These are phyloP conservation scores for Pseudevernia furfuracea DNA, from an alignment of 495 filamentous ascomycete species.

Conservation along the genomic window DNA sequence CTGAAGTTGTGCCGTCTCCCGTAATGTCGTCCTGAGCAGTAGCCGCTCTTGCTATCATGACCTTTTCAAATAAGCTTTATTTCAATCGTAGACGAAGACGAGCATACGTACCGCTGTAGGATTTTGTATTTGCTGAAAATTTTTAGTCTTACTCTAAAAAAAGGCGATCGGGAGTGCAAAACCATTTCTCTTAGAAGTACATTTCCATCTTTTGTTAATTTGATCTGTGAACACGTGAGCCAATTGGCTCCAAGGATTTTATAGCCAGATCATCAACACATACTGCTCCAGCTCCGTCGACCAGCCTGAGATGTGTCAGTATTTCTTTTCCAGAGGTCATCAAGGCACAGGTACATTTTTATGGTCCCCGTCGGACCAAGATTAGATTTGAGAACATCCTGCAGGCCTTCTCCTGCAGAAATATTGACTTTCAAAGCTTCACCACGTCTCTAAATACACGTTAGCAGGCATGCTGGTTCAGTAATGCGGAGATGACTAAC, in stretches of 20 bases:
- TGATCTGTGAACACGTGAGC: conserved; percentile 59
- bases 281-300: conserved; percentile 91
- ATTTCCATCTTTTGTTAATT: conserved; percentile 97
- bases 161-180: conserved; percentile 28
- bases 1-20: conserved; percentile 94
- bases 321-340: conserved; percentile 26
- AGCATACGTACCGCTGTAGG: conserved; percentile 63
- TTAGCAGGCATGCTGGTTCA: conserved; percentile 35
- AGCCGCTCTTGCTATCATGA: conserved; percentile 97
- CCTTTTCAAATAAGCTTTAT: conserved; percentile 35
- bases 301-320: conserved; percentile 54
- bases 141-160: conserved; percentile 32
- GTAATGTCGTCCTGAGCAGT: conserved; percentile 98
- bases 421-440: conserved; percentile 97
- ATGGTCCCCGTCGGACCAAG: conserved; percentile 88
- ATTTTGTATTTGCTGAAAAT: conserved; percentile 64
- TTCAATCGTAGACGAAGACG: conserved; percentile 25
- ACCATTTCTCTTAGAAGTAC: conserved; percentile 96
- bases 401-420: conserved; percentile 85
- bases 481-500: conserved; percentile 45
- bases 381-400: conserved; percentile 95
- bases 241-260: neutral
- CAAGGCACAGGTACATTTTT: conserved; percentile 66
- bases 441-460: conserved; percentile 66
- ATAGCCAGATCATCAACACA: conserved; percentile 24